Percentiles rank a stretch among this genome's conserved stretches.
phyloP scores from a whole-genome alignment of 2,329 filamentous ascomycete species.

The Talaromyces sp. region DNA sequence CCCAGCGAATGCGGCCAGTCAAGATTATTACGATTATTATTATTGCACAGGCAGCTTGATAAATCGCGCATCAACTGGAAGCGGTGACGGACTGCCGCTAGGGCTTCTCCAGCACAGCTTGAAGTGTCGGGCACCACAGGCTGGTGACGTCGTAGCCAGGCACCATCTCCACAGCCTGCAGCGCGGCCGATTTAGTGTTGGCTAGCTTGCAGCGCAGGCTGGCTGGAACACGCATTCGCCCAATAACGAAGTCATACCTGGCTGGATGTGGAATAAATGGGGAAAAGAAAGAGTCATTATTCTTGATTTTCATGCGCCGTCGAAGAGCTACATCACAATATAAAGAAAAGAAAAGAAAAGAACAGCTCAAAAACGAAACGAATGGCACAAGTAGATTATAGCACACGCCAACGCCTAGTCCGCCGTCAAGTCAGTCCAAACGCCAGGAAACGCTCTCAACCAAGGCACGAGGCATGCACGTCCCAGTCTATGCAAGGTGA shows the following conservation, averaged over 20 bases:
- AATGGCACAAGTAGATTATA: not conserved
- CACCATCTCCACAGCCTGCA: not conserved
- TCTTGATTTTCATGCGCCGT: not conserved
- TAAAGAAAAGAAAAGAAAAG: not conserved
- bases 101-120: not conserved
- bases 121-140: not conserved
- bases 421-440: not conserved
- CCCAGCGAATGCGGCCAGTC: too few species aligned
- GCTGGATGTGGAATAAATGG: not conserved
- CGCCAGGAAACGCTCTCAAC: not conserved
- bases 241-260: too few species aligned
- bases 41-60: not conserved
- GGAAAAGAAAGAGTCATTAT: not conserved
- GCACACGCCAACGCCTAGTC: conserved; percentile 12
- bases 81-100: not conserved
- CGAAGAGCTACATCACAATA: conserved; percentile 3
- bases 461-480: not conserved
- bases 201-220: not conserved
- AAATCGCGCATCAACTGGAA: not conserved
- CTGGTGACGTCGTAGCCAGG: not conserved
- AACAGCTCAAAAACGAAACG: conserved; percentile 2
- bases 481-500: not conserved
- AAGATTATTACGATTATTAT: not conserved
- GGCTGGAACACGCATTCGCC: too few species aligned
- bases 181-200: not conserved